phyloP scores from a whole-genome alignment of 345 rosid species.

The Citrus maxima region DNA sequence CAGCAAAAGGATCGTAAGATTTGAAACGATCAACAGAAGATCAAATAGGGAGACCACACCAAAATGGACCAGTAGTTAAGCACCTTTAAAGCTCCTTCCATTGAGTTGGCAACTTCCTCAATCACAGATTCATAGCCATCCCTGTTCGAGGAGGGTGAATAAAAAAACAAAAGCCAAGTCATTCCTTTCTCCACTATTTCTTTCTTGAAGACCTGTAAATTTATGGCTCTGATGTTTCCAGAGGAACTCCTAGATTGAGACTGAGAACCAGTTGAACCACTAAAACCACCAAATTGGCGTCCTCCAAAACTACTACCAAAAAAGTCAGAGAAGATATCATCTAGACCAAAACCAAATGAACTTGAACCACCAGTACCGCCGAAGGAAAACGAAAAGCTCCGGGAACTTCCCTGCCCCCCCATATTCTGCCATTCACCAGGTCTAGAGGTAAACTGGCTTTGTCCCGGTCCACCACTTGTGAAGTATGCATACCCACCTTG shows the following conservation, averaged over 20 bases:
- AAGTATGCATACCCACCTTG: slow-evolving; percentile 54
- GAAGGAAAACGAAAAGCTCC: slow-evolving; percentile 66
- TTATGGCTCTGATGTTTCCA: slow-evolving; percentile 43
- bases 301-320: slow-evolving; percentile 45
- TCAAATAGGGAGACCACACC: background rate
- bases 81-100: slow-evolving; percentile 91
- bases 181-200: slow-evolving; percentile 71
- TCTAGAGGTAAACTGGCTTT: slow-evolving; percentile 47
- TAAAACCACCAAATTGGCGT: slow-evolving; percentile 52
- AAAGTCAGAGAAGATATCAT: slow-evolving; percentile 61
- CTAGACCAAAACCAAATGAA: slow-evolving; percentile 62
- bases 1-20: slow-evolving; percentile 4
- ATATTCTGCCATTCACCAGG: slow-evolving; percentile 71
- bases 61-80: background rate
- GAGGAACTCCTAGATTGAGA: slow-evolving; percentile 41
- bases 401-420: slow-evolving; percentile 71
- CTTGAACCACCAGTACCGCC: slow-evolving; percentile 52
- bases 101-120: slow-evolving; percentile 56
- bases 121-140: slow-evolving; percentile 49
- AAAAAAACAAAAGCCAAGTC: slow-evolving; percentile 82
- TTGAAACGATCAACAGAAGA: background rate
- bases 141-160: slow-evolving; percentile 48
- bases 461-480: slow-evolving; percentile 60
- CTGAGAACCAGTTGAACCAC: slow-evolving; percentile 52
- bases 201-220: slow-evolving; percentile 52